A percentile compares a stretch with the other conserved stretches of the same genome.
Conservation (phyloP, 305 asterid species). For the Lippia alba region DNA sequence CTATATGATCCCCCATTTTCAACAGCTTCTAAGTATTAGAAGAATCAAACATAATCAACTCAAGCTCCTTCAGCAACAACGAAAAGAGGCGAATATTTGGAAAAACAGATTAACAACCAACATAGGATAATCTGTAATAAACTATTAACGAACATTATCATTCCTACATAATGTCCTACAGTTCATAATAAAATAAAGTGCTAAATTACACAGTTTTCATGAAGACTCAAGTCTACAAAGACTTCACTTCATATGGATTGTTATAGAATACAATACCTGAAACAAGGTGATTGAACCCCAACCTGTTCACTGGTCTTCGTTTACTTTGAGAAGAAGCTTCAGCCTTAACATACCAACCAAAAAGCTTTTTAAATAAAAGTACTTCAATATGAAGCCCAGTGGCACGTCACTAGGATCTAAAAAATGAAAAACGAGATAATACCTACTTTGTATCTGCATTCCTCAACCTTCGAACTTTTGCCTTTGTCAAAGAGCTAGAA, state of each 20-base stretch:
- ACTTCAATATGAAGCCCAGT: background rate
- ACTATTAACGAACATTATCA: background rate
- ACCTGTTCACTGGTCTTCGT: slow-evolving; percentile 9
- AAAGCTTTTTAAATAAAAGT: background rate
- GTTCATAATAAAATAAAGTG: background rate
- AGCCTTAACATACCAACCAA: slow-evolving; percentile 19
- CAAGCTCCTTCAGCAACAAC: no score
- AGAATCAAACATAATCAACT: no score
- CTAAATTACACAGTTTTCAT: no score
- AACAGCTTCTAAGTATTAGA: no score
- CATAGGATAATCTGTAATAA: background rate
- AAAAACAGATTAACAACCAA: background rate
- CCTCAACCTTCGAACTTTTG: slow-evolving; percentile 3
- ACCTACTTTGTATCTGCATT: background rate
- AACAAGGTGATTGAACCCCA: slow-evolving; percentile 15
- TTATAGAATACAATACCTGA: background rate
- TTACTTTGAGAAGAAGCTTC: slow-evolving; percentile 25
- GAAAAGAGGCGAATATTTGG: background rate
- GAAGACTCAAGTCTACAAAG: no score
- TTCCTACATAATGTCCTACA: background rate
- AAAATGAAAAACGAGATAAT: slow-evolving; percentile 15
- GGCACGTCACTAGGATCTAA: slow-evolving; percentile 1
- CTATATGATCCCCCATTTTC: no score
- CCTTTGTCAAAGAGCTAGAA: slow-evolving; percentile 5
- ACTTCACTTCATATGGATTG: background rate